phyloP scores from a whole-genome alignment of 2,329 filamentous ascomycete species.

The Blastomyces silverae region DNA sequence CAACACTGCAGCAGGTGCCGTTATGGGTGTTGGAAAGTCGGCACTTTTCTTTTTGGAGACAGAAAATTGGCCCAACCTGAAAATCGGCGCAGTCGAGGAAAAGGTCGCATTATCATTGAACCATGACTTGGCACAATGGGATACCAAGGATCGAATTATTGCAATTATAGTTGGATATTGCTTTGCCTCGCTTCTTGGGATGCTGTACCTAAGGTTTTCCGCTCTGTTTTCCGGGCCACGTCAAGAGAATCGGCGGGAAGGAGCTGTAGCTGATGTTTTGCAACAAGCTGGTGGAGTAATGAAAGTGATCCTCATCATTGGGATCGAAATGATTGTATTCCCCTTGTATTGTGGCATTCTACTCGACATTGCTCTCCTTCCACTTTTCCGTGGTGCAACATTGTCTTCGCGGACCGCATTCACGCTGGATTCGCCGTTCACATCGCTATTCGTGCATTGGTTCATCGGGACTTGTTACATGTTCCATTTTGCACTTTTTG shows the following conservation, averaged over 20 bases:
- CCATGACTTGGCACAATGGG: slow-evolving; percentile 60
- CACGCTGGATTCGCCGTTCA: slow-evolving; percentile 70
- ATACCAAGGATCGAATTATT: slow-evolving; percentile 58
- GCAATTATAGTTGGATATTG: slow-evolving; percentile 77
- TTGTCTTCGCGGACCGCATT: slow-evolving; percentile 71
- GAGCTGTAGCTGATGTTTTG: slow-evolving; percentile 65
- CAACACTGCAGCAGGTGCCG: not conserved
- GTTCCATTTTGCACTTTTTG: slow-evolving; percentile 98
- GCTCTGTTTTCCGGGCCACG: slow-evolving; percentile 58
- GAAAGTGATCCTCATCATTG: slow-evolving; percentile 97
- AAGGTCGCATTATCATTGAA: slow-evolving; percentile 39
- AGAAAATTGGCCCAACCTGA: slow-evolving; percentile 27
- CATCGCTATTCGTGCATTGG: slow-evolving; percentile 95
- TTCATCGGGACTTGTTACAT: slow-evolving; percentile 98
- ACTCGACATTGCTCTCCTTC: slow-evolving; percentile 79
- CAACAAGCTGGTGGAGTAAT: slow-evolving; percentile 93
- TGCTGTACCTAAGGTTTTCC: slow-evolving; percentile 70
- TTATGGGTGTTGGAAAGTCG: slow-evolving; percentile 24
- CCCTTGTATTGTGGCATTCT: slow-evolving; percentile 91
- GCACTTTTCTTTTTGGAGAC: slow-evolving; percentile 25
- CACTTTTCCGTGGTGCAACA: slow-evolving; percentile 76
- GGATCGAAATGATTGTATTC: slow-evolving; percentile 97
- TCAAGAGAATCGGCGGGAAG: slow-evolving; percentile 57
- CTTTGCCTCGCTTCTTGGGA: slow-evolving; percentile 65
- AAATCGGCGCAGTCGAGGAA: slow-evolving; percentile 21